Evolutionary conservation across 2,329 filamentous ascomycete species (phyloP), one percentile per base, ranked within the genome.

Genomic region (Apiospora hydei): DNA sequence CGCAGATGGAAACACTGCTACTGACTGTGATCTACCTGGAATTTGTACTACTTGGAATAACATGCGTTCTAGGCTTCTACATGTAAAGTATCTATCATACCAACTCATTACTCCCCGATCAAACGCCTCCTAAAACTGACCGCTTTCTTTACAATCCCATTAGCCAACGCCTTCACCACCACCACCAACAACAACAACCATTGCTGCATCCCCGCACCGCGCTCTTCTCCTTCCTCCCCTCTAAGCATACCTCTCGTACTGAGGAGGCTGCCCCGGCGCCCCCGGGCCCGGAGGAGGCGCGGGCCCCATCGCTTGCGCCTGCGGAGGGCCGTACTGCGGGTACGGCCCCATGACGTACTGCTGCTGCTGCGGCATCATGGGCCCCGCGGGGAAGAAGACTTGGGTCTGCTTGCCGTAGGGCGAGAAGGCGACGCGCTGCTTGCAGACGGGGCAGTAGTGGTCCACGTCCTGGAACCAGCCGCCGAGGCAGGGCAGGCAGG

Each of bases 401-500:
- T 69, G 67, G 44, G 67, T 44, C 43, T 44, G 67, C 26, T 47
- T 46, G 67, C 46, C 30, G 67, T 69, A 38, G 67, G 67, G 44
- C 26, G 49, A 44, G 26, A 14, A n/a, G 67, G 67, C 67, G 44
- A 69, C 43, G 26, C 67, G 67, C 44, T 69, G 67, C 44, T 69
- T 46, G 44, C 67, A 69, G 44, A 49, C 67, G 10, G 67, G 67
- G 26, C 67, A 69, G 67, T 69, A 69, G 26, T 69, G 67, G 44
- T 69, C 67, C 67, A 69, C 67, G 26, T 69, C 67, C 16, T 30
- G 67, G 70, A 71, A 73, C 72, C 72, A 73, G 57, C 70, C 69
- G 49, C 71, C 67, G 3, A 69, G 38, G 69, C 72, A 73, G 24
- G 72, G 72, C 41, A 73, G 72, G 34, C 70, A 73, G 53, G 72